Conservation (phyloP, 768 basidiomycete species). For the Nevesoporus exiguus region DNA sequence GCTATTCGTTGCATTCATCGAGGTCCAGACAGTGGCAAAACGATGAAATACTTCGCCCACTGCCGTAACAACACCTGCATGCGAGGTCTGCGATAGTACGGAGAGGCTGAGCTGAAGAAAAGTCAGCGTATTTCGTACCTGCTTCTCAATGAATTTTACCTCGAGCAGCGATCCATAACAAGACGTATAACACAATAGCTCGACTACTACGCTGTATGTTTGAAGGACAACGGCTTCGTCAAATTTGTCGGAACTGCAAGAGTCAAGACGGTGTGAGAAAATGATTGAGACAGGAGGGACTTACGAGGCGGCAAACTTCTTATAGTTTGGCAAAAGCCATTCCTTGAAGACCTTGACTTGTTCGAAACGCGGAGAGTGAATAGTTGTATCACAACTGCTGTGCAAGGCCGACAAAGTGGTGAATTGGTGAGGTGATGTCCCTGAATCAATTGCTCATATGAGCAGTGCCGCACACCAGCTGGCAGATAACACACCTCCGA, state of each 20-base stretch:
- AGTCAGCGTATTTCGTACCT: slow-evolving; percentile 5
- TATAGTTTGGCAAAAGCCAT: slow-evolving; percentile 73
- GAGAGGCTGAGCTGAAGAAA: slow-evolving; percentile 47
- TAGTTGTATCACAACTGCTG: slow-evolving; percentile 42
- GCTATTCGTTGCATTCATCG: slow-evolving; percentile 58
- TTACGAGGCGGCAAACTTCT: slow-evolving; percentile 51
- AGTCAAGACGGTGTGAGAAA: not conserved
- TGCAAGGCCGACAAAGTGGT: slow-evolving; percentile 40
- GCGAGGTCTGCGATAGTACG: slow-evolving; percentile 50
- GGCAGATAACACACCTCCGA: slow-evolving; percentile 46
- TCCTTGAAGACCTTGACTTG: slow-evolving; percentile 66
- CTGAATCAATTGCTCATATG: slow-evolving; percentile 29
- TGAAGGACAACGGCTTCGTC: slow-evolving; percentile 42
- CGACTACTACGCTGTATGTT: slow-evolving; percentile 54
- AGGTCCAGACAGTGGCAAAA: slow-evolving; percentile 71
- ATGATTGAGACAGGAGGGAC: not conserved
- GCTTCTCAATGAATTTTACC: slow-evolving; percentile 32
- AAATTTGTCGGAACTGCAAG: slow-evolving; percentile 26
- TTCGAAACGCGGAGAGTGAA: slow-evolving; percentile 64
- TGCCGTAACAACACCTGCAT: slow-evolving; percentile 51
- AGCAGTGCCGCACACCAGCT: not conserved
- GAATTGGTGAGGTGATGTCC: slow-evolving; percentile 22
- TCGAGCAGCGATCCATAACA: slow-evolving; percentile 71
- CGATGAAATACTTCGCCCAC: slow-evolving; percentile 73
- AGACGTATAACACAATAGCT: slow-evolving; percentile 57